These are phyloP conservation scores for Luffa aegyptiaca DNA, from an alignment of 306 rosid species.

Conservation along the genomic window DNA sequence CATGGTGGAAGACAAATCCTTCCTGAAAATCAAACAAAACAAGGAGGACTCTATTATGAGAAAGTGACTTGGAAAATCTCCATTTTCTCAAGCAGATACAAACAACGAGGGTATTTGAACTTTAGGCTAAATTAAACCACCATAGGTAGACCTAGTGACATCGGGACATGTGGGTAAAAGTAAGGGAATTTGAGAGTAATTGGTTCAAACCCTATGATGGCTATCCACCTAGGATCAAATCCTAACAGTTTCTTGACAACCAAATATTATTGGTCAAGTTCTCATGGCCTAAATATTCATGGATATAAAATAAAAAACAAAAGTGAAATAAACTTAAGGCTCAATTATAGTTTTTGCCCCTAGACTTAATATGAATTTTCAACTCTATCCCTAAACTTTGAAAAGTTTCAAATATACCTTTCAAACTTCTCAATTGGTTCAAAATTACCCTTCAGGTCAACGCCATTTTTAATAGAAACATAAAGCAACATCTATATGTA, in stretches of 20 bases:
- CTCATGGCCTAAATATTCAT: not conserved
- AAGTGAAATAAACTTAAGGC: not conserved
- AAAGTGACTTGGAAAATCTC: not conserved
- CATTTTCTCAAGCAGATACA: not conserved
- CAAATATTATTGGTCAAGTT: not conserved
- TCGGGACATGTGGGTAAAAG: not conserved
- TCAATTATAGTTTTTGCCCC: not conserved
- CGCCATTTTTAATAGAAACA: not conserved
- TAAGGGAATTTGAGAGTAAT: not conserved
- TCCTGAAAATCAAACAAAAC: slow-evolving; percentile 31
- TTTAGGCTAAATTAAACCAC: not conserved
- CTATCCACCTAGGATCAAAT: not conserved
- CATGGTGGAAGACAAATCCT: slow-evolving; percentile 84
- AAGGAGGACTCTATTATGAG: not conserved
- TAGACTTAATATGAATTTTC: not conserved
- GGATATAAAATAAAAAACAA: not conserved
- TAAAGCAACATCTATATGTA: not conserved
- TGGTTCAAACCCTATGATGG: not conserved
- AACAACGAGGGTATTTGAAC: not conserved
- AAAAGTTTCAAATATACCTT: not conserved
- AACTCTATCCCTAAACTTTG: not conserved
- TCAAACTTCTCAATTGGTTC: not conserved
- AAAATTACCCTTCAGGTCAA: not conserved
- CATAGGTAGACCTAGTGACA: not conserved
- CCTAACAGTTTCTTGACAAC: not conserved